Conservation (phyloP, 2,329 filamentous ascomycete genomes). For the Monosporascus sp. region DNA sequence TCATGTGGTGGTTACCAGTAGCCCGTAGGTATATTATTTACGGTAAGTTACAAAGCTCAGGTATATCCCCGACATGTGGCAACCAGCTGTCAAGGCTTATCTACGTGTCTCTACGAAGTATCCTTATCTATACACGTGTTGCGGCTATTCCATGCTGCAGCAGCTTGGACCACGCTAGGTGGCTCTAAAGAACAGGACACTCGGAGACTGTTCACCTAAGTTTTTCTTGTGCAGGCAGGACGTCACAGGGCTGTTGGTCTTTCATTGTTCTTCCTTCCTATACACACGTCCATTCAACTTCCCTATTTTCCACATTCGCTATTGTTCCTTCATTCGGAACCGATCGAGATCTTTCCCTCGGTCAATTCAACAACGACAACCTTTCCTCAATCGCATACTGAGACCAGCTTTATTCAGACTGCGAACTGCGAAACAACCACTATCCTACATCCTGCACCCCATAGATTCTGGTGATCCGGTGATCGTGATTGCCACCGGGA, state of each 20-base stretch:
- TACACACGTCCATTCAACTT: background rate
- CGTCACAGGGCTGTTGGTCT: background rate
- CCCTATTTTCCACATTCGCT: background rate
- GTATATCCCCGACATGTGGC: too few relatives aligned
- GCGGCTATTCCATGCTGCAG: too few relatives aligned
- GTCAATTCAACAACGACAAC: background rate
- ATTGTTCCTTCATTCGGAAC: background rate
- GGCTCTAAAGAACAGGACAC: too few relatives aligned
- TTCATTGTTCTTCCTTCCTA: background rate
- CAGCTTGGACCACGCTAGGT: too few relatives aligned
- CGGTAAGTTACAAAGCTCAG: background rate
- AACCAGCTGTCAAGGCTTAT: too few relatives aligned
- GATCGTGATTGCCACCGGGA: background rate
- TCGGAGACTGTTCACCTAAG: too few relatives aligned
- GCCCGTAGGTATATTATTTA: background rate
- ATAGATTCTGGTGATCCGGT: background rate
- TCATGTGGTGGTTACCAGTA: background rate
- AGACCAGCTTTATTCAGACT: too few relatives aligned
- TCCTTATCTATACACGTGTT: too few relatives aligned
- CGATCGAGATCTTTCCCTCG: background rate
- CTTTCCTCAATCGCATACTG: too few relatives aligned
- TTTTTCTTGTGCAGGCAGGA: background rate
- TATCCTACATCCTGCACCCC: background rate
- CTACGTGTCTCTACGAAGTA: too few relatives aligned
- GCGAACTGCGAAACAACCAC: background rate